A percentile compares a stretch with the other conserved stretches of the same genome.
These are phyloP conservation scores for Galeopsis tetrahit DNA, from an alignment of 257 asterid species.

Conservation along the genomic window DNA sequence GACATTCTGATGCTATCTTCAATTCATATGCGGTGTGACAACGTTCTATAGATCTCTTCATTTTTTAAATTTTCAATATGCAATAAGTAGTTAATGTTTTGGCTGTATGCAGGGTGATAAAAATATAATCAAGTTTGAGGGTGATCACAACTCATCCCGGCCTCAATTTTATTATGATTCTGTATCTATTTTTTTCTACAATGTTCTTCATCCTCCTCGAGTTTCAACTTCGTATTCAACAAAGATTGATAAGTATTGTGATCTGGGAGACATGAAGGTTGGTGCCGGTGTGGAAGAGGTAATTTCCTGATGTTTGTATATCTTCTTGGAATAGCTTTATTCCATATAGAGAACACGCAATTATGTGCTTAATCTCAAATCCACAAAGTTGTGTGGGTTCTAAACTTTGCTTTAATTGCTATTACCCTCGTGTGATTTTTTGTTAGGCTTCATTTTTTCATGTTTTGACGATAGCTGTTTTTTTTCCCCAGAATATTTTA, in stretches of 20 bases:
- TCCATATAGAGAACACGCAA: slow-evolving; percentile 2
- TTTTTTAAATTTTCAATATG: slow-evolving; percentile 22
- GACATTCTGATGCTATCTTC: slow-evolving; percentile 83
- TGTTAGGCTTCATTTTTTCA: background rate
- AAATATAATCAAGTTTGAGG: slow-evolving; percentile 89
- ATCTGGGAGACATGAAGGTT: slow-evolving; percentile 72
- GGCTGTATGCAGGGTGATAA: slow-evolving; percentile 84
- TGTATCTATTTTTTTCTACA: slow-evolving; percentile 84
- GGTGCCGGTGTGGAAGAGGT: slow-evolving; percentile 77
- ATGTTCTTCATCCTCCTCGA: slow-evolving; percentile 89
- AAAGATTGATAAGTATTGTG: slow-evolving; percentile 70
- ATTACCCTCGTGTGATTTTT: background rate
- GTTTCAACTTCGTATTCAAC: slow-evolving; percentile 54
- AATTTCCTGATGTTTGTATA: slow-evolving; percentile 33
- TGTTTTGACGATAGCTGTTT: slow-evolving; percentile 32
- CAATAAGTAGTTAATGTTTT: slow-evolving; percentile 30
- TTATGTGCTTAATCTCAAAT: slow-evolving; percentile 12
- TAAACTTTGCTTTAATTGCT: slow-evolving; percentile 18
- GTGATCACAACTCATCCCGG: slow-evolving; percentile 96
- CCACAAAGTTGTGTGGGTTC: background rate
- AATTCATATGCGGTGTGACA: slow-evolving; percentile 69
- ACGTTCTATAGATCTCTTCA: slow-evolving; percentile 21
- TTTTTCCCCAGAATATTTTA: slow-evolving; percentile 57
- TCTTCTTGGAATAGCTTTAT: slow-evolving; percentile 4
- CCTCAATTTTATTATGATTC: slow-evolving; percentile 93